Percentiles rank a stretch among this genome's conserved stretches.
phyloP scores from a whole-genome alignment of 495 filamentous ascomycete genomes.

The Evernia prunastri region DNA sequence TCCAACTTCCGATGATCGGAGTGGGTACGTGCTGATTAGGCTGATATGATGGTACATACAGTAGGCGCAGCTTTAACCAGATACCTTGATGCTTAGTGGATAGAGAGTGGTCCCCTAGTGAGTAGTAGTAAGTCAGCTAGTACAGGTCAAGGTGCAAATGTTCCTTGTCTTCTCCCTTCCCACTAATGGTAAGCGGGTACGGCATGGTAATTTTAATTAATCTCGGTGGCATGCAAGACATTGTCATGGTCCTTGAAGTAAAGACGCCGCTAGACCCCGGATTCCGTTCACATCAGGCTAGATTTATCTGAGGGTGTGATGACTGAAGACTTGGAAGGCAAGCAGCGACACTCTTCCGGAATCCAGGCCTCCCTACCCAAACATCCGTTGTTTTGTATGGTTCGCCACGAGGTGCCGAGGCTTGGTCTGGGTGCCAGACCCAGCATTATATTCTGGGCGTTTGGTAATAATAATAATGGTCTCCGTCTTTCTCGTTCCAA shows the following conservation, averaged over 20 bases:
- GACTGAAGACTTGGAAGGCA: no score
- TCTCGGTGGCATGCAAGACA: conserved; percentile 24
- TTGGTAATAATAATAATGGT: not conserved
- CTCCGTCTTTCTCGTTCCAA: not conserved
- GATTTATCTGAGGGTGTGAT: not conserved
- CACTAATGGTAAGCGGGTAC: not conserved
- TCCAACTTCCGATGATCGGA: not conserved
- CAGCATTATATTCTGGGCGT: not conserved
- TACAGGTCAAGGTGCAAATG: not conserved
- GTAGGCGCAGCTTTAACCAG: not conserved
- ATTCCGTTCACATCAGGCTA: conserved; percentile 12
- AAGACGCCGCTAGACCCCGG: conserved; percentile 16
- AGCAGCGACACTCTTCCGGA: not conserved
- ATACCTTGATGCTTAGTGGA: no score
- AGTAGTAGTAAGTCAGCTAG: not conserved
- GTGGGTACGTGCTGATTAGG: conserved; percentile 13
- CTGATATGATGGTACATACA: no score
- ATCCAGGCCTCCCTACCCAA: no score
- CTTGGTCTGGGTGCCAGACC: no score
- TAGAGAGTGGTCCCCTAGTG: not conserved
- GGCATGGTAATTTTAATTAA: no score
- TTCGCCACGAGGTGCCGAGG: not conserved
- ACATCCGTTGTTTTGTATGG: not conserved
- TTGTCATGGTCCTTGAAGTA: conserved; percentile 1
- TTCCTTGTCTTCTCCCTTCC: no score